These are phyloP conservation scores for Paraglomus brasilianum DNA, from an alignment of 192 early-diverging fungal species.

Conservation along the genomic window DNA sequence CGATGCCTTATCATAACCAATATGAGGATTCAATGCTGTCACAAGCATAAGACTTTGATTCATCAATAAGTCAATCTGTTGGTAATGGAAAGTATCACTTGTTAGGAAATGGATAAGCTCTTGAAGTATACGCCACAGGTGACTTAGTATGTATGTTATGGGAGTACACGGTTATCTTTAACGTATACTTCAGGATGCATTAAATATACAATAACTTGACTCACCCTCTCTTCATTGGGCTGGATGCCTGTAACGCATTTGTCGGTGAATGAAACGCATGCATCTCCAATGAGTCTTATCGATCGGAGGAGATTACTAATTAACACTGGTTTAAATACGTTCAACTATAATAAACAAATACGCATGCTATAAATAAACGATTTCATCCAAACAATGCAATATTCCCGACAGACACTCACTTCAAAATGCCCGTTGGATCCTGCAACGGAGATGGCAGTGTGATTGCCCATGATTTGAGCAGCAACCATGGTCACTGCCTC, in stretches of 20 bases:
- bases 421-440: constrained; percentile 98
- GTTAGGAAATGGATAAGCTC: no score
- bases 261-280: constrained; percentile 86
- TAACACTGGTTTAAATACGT: constrained; percentile 99
- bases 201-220: not conserved
- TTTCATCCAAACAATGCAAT: not conserved
- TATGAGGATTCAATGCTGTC: constrained; percentile 96
- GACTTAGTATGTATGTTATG: no score
- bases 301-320: constrained; percentile 98
- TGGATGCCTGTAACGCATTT: constrained; percentile 96
- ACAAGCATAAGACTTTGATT: constrained; percentile 97
- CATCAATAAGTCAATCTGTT: constrained; percentile 76
- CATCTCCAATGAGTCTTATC: constrained; percentile 83
- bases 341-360: constrained; percentile 57
- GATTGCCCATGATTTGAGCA: constrained; percentile 98
- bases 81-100: no score
- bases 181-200: no score
- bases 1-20: constrained; percentile 93
- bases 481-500: constrained; percentile 99
- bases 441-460: constrained; percentile 87
- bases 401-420: constrained; percentile 43
- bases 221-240: constrained; percentile 79
- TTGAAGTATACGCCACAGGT: no score
- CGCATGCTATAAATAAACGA: not conserved
- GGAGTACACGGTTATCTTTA: no score